These are phyloP conservation scores for Eutypa lata DNA, from an alignment of 2,329 filamentous ascomycete species.

Conservation along the genomic window DNA sequence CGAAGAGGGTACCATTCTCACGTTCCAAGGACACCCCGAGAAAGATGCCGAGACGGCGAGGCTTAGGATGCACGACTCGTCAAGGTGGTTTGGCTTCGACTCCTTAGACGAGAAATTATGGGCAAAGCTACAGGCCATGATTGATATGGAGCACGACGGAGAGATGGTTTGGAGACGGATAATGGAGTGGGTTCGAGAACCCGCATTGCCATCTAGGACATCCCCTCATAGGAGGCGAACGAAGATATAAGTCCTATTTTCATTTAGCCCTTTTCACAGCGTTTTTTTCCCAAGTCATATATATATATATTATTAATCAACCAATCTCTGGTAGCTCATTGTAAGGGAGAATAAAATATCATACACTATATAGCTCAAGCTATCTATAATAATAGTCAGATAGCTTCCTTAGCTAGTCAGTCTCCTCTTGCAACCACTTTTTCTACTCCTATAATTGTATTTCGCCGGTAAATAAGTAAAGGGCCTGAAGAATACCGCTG, in stretches of 20 bases:
- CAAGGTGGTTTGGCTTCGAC: slow-evolving; percentile 35
- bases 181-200: slow-evolving; percentile 24
- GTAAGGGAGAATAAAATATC: too few species aligned
- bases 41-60: slow-evolving; percentile 37
- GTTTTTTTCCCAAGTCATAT: not conserved
- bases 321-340: not conserved
- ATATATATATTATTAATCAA: too few species aligned
- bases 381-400: too few species aligned
- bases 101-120: slow-evolving; percentile 26
- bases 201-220: not conserved
- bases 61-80: slow-evolving; percentile 32
- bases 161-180: slow-evolving; percentile 35
- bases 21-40: slow-evolving; percentile 44
- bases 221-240: not conserved
- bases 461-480: too few species aligned
- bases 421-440: too few species aligned
- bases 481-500: too few species aligned
- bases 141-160: slow-evolving; percentile 33
- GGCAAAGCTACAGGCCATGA: slow-evolving; percentile 20
- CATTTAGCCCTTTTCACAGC: not conserved
- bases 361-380: too few species aligned
- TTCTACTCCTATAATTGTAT: too few species aligned
- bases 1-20: slow-evolving; percentile 35
- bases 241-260: not conserved
- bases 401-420: too few species aligned